phyloP scores from a whole-genome alignment of 2,329 filamentous ascomycete species.

The Colletotrichum endophyticum region DNA sequence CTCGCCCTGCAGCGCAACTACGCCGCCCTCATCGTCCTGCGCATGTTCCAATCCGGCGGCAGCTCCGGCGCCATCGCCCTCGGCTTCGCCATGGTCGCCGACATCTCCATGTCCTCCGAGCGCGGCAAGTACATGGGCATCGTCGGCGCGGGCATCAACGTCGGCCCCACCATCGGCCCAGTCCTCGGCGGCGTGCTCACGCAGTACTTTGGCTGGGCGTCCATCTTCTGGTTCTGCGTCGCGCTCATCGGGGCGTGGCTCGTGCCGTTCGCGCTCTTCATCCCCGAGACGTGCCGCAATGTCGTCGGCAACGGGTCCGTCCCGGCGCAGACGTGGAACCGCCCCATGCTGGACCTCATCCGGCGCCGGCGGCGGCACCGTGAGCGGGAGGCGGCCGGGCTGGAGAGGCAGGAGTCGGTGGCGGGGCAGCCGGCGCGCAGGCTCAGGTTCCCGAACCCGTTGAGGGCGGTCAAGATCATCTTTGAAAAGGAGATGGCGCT shows the following conservation, averaged over 20 bases:
- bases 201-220: conserved; percentile 69
- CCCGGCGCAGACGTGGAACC: conserved; percentile 62
- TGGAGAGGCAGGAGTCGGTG: conserved; percentile 30
- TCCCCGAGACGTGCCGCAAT: conserved; percentile 65
- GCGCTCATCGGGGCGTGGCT: conserved; percentile 58
- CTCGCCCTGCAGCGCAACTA: conserved; percentile 63
- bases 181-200: conserved; percentile 69
- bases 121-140: conserved; percentile 76
- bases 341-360: conserved; percentile 57
- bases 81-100: conserved; percentile 73
- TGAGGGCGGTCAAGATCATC: conserved; percentile 58
- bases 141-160: conserved; percentile 62
- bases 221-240: conserved; percentile 72
- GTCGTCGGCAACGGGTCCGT: conserved; percentile 69
- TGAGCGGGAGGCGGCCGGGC: neutral
- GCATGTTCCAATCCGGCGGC: conserved; percentile 67
- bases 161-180: conserved; percentile 61
- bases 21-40: conserved; percentile 62
- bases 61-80: conserved; percentile 75
- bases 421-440: conserved; percentile 42
- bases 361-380: conserved; percentile 33
- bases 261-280: conserved; percentile 57
- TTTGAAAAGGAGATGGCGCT: conserved; percentile 63
- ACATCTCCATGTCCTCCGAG: conserved; percentile 72
- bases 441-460: conserved; percentile 60